phyloP scores from a whole-genome alignment of 2,329 filamentous ascomycete species.

The Colletotrichum aenigma region DNA sequence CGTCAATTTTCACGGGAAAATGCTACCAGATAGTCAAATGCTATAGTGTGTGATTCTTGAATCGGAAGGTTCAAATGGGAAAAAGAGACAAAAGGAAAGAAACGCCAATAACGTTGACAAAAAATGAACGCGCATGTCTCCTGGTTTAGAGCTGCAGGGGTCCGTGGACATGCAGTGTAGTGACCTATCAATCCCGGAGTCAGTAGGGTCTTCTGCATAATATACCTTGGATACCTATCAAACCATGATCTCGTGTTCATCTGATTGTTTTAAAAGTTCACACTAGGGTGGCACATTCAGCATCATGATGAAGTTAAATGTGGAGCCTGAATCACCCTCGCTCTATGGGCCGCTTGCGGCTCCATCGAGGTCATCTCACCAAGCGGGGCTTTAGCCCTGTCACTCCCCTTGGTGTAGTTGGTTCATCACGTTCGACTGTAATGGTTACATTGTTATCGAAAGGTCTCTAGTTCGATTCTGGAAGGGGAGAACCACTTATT shows the following conservation, averaged over 20 bases:
- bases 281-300: not conserved
- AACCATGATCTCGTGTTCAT: not conserved
- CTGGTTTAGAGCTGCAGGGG: not conserved
- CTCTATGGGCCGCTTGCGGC: not conserved
- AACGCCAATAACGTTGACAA: not conserved
- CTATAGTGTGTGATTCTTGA: not conserved
- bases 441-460: not conserved
- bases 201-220: not conserved
- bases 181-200: not conserved
- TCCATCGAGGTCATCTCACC: accelerated
- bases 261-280: not conserved
- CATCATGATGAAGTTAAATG: not conserved
- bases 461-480: not conserved
- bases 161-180: not conserved
- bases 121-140: not conserved
- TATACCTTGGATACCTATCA: not conserved
- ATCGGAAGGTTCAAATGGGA: too few relatives aligned
- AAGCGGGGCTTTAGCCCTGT: not conserved
- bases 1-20: not conserved
- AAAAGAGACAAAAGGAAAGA: not conserved
- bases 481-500: not conserved
- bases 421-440: not conserved
- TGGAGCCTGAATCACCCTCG: not conserved
- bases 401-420: not conserved
- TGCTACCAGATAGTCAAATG: not conserved